Evolutionary conservation across 164 flowering plant genomes (phyloP).

Genomic region (Akebia trifoliata): DNA sequence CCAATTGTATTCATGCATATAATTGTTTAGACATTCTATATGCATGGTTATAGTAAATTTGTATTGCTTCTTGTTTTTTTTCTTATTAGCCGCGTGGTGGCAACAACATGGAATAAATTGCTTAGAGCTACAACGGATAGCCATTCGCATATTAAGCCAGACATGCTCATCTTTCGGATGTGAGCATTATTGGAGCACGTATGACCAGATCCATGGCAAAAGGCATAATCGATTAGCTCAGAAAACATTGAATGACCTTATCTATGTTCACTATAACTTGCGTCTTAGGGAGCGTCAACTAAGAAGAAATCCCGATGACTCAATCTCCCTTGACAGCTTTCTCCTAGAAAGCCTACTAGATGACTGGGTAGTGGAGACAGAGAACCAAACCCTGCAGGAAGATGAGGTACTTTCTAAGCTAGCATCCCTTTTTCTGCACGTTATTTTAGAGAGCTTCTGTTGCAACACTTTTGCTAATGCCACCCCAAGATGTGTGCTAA

Average conservation of each 20-base stretch:
- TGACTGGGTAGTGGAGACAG: conserved; percentile 69
- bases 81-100: conserved; percentile 84
- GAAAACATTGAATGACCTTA: conserved; percentile 51
- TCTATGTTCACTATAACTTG: conserved; percentile 75
- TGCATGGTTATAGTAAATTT: too few species aligned
- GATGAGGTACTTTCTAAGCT: conserved; percentile 51
- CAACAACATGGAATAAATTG: conserved; percentile 86
- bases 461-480: too few species aligned
- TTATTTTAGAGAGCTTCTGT: too few species aligned
- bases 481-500: too few species aligned
- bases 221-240: conserved; percentile 46
- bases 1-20: too few species aligned
- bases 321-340: conserved; percentile 38
- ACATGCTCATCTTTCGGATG: conserved; percentile 76
- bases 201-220: conserved; percentile 48
- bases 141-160: conserved; percentile 77
- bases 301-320: conserved; percentile 29
- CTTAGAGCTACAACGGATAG: conserved; percentile 67
- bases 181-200: conserved; percentile 70
- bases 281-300: conserved; percentile 62
- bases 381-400: conserved; percentile 44
- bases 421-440: too few species aligned
- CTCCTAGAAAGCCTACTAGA: conserved; percentile 43
- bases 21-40: too few species aligned
- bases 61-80: too few species aligned